Conservation (phyloP, 75 land plant genomes). For the Sequoiadendron giganteum region DNA sequence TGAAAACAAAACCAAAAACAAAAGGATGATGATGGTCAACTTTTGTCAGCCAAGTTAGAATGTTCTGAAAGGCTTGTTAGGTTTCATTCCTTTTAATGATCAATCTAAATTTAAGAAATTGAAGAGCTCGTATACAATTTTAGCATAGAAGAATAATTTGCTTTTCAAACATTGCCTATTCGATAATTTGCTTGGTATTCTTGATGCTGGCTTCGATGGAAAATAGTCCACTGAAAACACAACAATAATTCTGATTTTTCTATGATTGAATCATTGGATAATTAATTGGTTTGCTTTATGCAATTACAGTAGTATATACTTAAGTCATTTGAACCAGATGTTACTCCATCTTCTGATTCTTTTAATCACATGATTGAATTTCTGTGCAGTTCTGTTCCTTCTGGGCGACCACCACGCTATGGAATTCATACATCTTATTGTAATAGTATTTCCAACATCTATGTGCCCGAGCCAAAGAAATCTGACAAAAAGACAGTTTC, state of each 20-base stretch:
- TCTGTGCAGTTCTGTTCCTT: neutral
- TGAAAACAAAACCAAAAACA: neutral
- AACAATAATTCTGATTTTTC: neutral
- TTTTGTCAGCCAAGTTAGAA: neutral
- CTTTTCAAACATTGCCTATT: neutral
- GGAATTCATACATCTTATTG: neutral
- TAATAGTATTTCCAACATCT: neutral
- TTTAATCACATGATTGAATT: neutral
- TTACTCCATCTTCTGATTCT: neutral
- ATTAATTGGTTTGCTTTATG: neutral
- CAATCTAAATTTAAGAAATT: neutral
- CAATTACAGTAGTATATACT: neutral
- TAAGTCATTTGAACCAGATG: neutral
- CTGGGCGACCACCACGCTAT: slow-evolving; percentile 6
- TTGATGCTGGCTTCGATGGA: neutral
- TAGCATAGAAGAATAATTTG: neutral
- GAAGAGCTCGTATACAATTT: neutral
- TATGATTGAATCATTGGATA: neutral
- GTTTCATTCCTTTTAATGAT: neutral
- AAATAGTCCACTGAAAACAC: neutral
- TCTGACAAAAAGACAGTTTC: slow-evolving; percentile 28
- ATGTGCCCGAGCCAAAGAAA: slow-evolving; percentile 3
- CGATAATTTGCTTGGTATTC: neutral
- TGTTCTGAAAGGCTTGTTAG: neutral
- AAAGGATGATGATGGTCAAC: neutral